Base-by-base conservation (phyloP, 2,329 filamentous ascomycete genomes). In the Nothophoma quercina region DNA sequence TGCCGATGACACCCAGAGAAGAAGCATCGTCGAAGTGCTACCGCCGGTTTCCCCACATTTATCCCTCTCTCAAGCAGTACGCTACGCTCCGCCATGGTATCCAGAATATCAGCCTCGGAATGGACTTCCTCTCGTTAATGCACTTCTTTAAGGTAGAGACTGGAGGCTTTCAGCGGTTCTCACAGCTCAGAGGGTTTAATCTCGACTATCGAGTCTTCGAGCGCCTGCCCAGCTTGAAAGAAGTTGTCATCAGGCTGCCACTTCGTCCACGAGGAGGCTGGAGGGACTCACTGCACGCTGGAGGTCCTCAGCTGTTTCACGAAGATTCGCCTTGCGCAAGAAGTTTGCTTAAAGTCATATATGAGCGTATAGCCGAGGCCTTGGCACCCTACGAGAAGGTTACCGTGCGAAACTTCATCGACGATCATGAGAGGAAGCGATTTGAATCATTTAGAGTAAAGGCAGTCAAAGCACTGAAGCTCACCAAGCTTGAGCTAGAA, bases 91-190 rank as follows among this genome's bases (percentile, higher is more conserved):
- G 39, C 3, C 68, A 72, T 10, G 65, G 62, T 0, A 63, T 73
- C 13, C 67, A 59, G 2, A 65, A 66, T 7, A 32, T 72, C 1
- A 32, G 38, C 28, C 13, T 73, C 0, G 15, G 42, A 1, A 58
- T 73, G 49, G 45, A 55, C 15, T 71, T 65, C 23, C 15, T 59
- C 1, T 30, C 47, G 0, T 54, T 23, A 15, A 49, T 71, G 12
- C 60, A 63, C 26, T 73, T 73, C 56, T 71, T 71, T 56, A 58
- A 64, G 13, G 63, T 71, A 6, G 51, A 48, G 1, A 30, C 16
- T 1, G 58, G 57, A 1, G 54, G 50, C 2, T 63, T 69, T 18
- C 30, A 55, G 2, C 43, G 36, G n/a, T 1, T 55, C 55, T 15
- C 35, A 41, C 21, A 38, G 26, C 1, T 2, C 23, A 0, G 21